These are phyloP conservation scores for Colletotrichum sp. DNA, from an alignment of 2,329 filamentous ascomycete genomes.

Conservation along the genomic window DNA sequence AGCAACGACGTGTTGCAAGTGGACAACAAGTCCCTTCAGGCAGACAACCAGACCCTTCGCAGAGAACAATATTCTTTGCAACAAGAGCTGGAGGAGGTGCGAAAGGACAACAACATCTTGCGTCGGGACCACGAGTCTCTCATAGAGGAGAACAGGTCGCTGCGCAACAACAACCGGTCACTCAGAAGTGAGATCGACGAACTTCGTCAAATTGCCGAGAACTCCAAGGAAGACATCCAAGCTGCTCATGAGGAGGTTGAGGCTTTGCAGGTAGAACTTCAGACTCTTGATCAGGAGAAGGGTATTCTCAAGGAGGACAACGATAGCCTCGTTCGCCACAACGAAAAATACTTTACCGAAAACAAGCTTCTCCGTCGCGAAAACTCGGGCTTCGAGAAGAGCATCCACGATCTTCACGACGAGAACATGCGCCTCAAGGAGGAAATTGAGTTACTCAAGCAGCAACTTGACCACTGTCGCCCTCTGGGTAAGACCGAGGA, in stretches of 20 bases:
- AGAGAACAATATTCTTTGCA: constrained; percentile 40
- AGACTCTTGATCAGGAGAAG: constrained; percentile 47
- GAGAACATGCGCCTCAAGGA: constrained; percentile 53
- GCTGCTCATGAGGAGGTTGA: constrained; percentile 45
- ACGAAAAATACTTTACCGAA: constrained; percentile 60
- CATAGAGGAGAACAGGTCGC: constrained; percentile 48
- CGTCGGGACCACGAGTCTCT: constrained; percentile 49
- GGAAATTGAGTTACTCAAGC: constrained; percentile 50
- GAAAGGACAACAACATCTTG: constrained; percentile 44
- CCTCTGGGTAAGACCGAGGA: constrained; percentile 40
- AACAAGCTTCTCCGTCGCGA: constrained; percentile 55
- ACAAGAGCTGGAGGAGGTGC: constrained; percentile 45
- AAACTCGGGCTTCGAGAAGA: constrained; percentile 53
- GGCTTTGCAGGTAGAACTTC: constrained; percentile 41
- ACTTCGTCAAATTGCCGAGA: constrained; percentile 46
- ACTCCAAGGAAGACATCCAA: constrained; percentile 46
- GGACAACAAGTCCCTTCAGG: constrained; percentile 46
- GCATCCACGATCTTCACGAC: constrained; percentile 48
- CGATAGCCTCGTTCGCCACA: constrained; percentile 57
- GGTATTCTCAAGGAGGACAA: constrained; percentile 54
- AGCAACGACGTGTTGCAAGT: constrained; percentile 37
- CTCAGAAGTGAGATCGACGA: constrained; percentile 49
- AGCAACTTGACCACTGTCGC: constrained; percentile 48
- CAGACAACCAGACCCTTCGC: constrained; percentile 44
- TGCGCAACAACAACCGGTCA: constrained; percentile 45